phyloP scores from a whole-genome alignment of 129 eudicot genomes.

The Scalesia atractyloides region DNA sequence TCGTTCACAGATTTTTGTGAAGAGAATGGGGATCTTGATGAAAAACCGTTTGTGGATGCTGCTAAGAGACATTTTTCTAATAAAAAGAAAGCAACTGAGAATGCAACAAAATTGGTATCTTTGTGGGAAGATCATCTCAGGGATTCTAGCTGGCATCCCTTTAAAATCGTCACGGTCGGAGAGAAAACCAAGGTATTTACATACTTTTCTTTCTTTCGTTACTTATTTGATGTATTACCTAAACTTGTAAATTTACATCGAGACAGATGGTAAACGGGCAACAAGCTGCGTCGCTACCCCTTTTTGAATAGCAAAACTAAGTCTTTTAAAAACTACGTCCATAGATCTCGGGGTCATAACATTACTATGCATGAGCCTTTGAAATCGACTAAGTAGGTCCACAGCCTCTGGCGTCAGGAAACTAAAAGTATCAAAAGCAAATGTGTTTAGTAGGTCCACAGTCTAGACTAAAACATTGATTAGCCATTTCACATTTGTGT shows the following conservation, averaged over 20 bases:
- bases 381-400: no score
- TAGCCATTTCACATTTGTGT: neutral
- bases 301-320: no score
- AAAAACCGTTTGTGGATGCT: constrained; percentile 40
- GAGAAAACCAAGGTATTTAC: constrained; percentile 33
- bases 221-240: no score
- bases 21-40: constrained; percentile 69
- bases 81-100: constrained; percentile 36
- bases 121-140: constrained; percentile 51
- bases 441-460: no score
- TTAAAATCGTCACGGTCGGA: constrained; percentile 45
- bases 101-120: constrained; percentile 43
- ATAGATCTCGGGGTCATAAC: no score
- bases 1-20: constrained; percentile 52
- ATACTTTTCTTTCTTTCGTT: neutral
- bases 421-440: no score
- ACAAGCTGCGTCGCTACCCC: no score
- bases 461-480: neutral
- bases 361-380: no score
- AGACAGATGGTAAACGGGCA: no score
- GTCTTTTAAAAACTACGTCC: no score
- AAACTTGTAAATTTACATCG: no score
- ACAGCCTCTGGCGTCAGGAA: no score
- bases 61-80: constrained; percentile 37
- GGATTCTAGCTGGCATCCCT: constrained; percentile 93